Conservation (phyloP, 805 yeast genomes). For the Candida tammaniensis region DNA sequence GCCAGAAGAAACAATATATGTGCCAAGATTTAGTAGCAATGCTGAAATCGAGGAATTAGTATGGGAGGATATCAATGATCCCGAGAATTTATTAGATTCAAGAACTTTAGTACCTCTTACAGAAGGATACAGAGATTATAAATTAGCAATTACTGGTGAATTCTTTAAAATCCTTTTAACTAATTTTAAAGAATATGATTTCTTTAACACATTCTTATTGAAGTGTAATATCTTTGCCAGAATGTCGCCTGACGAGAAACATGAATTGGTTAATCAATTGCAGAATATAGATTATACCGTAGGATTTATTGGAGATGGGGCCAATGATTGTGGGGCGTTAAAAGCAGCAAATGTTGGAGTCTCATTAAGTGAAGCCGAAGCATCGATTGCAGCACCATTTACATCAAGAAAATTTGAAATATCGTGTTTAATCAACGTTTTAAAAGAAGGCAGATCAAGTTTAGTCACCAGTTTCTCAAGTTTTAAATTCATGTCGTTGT, state of each 20-base stretch:
- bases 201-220: conserved; percentile 58
- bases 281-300: conserved; percentile 86
- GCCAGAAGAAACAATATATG: conserved; percentile 35
- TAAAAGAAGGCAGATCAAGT: conserved; percentile 92
- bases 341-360: conserved; percentile 98
- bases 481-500: conserved; percentile 95
- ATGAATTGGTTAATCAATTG: conserved; percentile 85
- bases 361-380: conserved; percentile 95
- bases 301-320: conserved; percentile 99
- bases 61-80: conserved; percentile 71
- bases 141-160: conserved; percentile 90
- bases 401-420: conserved; percentile 89
- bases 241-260: conserved; percentile 99
- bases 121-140: conserved; percentile 39
- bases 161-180: conserved; percentile 76
- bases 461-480: conserved; percentile 94
- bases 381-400: conserved; percentile 98
- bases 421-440: conserved; percentile 87
- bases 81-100: conserved; percentile 57
- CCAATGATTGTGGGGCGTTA: conserved; percentile 97
- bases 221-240: conserved; percentile 83
- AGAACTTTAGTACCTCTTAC: conserved; percentile 53
- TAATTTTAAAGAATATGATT: conserved; percentile 38
- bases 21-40: conserved; percentile 57
- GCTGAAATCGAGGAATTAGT: conserved; percentile 38